These are phyloP conservation scores for Selaginella tamariscina DNA, from an alignment of 75 land plant genomes.

Conservation along the genomic window DNA sequence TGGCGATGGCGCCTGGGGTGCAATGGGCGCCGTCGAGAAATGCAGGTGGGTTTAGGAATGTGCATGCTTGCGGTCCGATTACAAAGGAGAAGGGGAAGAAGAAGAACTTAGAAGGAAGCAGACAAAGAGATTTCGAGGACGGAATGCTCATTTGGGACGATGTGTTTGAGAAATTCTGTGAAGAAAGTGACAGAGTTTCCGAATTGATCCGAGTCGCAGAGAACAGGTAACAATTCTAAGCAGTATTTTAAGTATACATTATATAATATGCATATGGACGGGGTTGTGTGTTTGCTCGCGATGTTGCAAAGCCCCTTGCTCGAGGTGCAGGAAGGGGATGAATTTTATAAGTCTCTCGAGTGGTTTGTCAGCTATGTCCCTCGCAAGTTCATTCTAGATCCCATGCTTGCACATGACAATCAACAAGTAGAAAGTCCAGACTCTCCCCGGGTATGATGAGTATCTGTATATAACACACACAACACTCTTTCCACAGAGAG, in stretches of 20 bases:
- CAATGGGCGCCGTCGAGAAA: background rate
- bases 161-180: constrained; percentile 26
- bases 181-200: constrained; percentile 12
- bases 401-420: constrained; percentile 19
- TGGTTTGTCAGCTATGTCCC: constrained; percentile 26
- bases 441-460: background rate
- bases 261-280: constrained; percentile 18
- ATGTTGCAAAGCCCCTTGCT: constrained; percentile 20
- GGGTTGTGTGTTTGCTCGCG: constrained; percentile 30
- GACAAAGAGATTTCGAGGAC: constrained; percentile 24
- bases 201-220: constrained; percentile 3
- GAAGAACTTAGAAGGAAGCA: background rate
- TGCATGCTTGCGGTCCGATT: background rate
- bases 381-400: constrained; percentile 25
- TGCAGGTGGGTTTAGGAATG: background rate
- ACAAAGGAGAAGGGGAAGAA: constrained; percentile 20
- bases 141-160: constrained; percentile 35
- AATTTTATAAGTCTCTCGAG: constrained; percentile 5
- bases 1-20: background rate
- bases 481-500: no score
- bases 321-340: constrained; percentile 26
- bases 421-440: background rate
- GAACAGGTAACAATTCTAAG: constrained; percentile 19
- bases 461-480: no score
- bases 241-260: no score